These are phyloP conservation scores for Phytopythium chamaehyphon DNA, from an alignment of 352 stramenopile genomes.

Conservation along the genomic window DNA sequence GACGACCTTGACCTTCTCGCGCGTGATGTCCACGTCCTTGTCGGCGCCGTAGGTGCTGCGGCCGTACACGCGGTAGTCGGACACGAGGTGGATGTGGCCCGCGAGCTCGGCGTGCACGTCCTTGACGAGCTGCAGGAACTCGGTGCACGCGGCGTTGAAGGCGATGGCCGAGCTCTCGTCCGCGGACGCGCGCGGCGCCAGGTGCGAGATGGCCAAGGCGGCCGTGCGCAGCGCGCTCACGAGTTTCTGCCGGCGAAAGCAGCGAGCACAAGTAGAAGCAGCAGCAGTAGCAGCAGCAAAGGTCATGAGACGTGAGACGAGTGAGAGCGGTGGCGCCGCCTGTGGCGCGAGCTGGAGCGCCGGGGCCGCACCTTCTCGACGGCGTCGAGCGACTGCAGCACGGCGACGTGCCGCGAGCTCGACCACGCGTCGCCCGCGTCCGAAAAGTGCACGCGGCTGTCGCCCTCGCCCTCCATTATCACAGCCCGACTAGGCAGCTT, in stretches of 20 bases:
- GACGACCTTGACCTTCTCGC: slow-evolving; percentile 77
- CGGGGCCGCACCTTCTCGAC: slow-evolving; percentile 61
- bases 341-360: not conserved
- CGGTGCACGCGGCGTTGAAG: slow-evolving; percentile 74
- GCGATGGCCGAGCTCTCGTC: slow-evolving; percentile 64
- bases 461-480: slow-evolving; percentile 53
- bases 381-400: slow-evolving; percentile 68
- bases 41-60: slow-evolving; percentile 83
- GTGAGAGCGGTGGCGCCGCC: not conserved
- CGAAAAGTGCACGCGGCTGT: slow-evolving; percentile 79
- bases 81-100: slow-evolving; percentile 81
- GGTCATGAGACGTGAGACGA: not conserved
- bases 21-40: slow-evolving; percentile 72
- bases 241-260: slow-evolving; percentile 87
- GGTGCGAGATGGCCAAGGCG: slow-evolving; percentile 59
- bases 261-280: slow-evolving; percentile 1
- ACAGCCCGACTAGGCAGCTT: too few species aligned
- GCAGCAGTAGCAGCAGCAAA: too few species aligned
- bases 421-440: slow-evolving; percentile 65
- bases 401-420: slow-evolving; percentile 61
- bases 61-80: slow-evolving; percentile 79
- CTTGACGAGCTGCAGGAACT: slow-evolving; percentile 85
- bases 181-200: slow-evolving; percentile 53
- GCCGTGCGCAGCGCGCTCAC: slow-evolving; percentile 68
- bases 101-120: slow-evolving; percentile 83